phyloP scores from a whole-genome alignment of 176 grass and related monocot species.

The Juncus effusus region DNA sequence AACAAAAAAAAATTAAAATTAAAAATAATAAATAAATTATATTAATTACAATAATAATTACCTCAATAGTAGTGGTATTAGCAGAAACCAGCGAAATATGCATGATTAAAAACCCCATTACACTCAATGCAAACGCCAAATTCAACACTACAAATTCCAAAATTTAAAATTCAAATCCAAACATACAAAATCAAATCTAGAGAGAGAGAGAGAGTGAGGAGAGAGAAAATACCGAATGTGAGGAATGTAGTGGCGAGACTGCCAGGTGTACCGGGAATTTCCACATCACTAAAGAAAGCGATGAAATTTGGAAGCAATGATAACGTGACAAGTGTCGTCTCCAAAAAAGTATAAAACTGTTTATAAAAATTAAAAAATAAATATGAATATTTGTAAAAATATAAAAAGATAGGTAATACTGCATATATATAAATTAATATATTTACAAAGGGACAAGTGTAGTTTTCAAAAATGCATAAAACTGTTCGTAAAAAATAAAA shows the following conservation, averaged over 20 bases:
- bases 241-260: conserved; percentile 93
- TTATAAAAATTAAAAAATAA: conserved; percentile 24
- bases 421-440: background rate
- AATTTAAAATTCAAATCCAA: conserved; percentile 3
- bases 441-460: conserved; percentile 57
- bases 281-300: conserved; percentile 84
- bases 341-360: conserved; percentile 96
- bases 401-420: conserved; percentile 4
- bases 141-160: conserved; percentile 67
- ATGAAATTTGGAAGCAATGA: conserved; percentile 84
- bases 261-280: conserved; percentile 79
- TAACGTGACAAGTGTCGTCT: conserved; percentile 81
- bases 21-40: conserved; percentile 7
- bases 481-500: conserved; percentile 45
- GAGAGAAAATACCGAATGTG: conserved; percentile 59
- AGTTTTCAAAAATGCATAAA: conserved; percentile 93
- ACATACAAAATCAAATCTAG: background rate
- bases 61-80: conserved; percentile 89
- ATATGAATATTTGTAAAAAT: background rate
- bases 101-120: conserved; percentile 95
- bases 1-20: conserved; percentile 14
- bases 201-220: conserved; percentile 1
- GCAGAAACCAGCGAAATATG: conserved; percentile 81
- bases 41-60: conserved; percentile 30
- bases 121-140: conserved; percentile 78